A percentile compares a stretch with the other conserved stretches of the same genome.
Conservation (phyloP, 805 yeast species). For the Cyberlindnera amylophila region DNA sequence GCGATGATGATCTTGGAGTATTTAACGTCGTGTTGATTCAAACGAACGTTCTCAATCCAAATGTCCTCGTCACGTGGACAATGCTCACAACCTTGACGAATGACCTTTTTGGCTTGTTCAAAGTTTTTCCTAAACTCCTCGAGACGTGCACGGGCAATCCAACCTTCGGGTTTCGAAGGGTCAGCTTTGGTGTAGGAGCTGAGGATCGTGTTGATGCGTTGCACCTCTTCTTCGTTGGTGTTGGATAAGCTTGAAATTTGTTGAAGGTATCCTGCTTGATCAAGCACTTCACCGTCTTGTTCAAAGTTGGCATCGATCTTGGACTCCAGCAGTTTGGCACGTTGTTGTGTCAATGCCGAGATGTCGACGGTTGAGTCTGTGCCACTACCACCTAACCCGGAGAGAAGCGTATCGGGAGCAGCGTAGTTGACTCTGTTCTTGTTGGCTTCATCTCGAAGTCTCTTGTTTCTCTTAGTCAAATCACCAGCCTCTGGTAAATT, state of each 20-base stretch:
- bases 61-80: constrained; percentile 67
- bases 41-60: constrained; percentile 77
- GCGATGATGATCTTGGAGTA: constrained; percentile 57
- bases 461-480: constrained; percentile 72
- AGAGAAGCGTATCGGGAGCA: constrained; percentile 68
- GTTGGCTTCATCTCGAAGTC: constrained; percentile 60
- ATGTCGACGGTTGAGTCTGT: constrained; percentile 37
- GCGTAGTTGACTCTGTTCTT: constrained; percentile 71
- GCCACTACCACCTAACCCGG: constrained; percentile 31
- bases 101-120: constrained; percentile 52
- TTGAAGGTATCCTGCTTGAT: constrained; percentile 34
- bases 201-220: constrained; percentile 55
- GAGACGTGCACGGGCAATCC: constrained; percentile 82
- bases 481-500: constrained; percentile 86
- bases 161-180: constrained; percentile 70
- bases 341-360: constrained; percentile 56
- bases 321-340: constrained; percentile 53
- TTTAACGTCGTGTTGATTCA: constrained; percentile 44
- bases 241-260: constrained; percentile 28
- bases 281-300: constrained; percentile 14
- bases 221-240: constrained; percentile 46
- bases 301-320: constrained; percentile 42
- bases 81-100: constrained; percentile 69
- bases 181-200: constrained; percentile 67
- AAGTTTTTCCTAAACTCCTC: constrained; percentile 63